Base-by-base conservation (phyloP, 1,139 yeast genomes). In the Yamadazyma membranifaciens region DNA sequence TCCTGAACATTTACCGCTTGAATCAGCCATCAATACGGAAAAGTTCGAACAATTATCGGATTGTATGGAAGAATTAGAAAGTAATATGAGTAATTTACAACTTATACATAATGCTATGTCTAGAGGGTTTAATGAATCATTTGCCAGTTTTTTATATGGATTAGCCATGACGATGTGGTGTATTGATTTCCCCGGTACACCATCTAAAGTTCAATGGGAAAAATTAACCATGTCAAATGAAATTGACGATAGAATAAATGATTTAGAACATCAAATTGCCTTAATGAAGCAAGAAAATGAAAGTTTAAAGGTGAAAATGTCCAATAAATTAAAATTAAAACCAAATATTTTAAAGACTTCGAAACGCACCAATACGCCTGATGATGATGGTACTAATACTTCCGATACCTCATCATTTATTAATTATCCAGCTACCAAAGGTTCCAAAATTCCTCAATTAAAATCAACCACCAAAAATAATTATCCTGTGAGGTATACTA, bases 161-260 rank as follows among this genome's bases (percentile, higher is more conserved):
- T 56, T 81, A 40, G 71, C 76, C 48, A 75, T 80, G 51, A 80
- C 82, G 41, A 80, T 83, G 60, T 81, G 84, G 80, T 81, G 87
- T 59, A 78, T 79, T 25, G 81, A 78, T 51, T 79, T 80, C 48
- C 74, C 73, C 1, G 69, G 69, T 1, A 57, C 68, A 36, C 75
- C 76, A 9, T 60, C 67, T 4, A 55, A 56, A 39, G 59, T 55
- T n/a, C 63, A 60, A 24, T 66, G 67, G 65, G 68, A 69, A 33
- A 55, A 59, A 37, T 50, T 63, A 14, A 57, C 60, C 42, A 49
- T 50, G 16, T 55, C 58, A 13, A 58, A 59, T 39, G 60, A 57
- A 30, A 41, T 58, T 10, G 66, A 63, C 39, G 55, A 52, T 13
- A 49, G 65, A 27, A 56, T 67, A 27, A 43, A 39, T 9, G 52